Evolutionary conservation across 2,329 filamentous ascomycete species (phyloP), one percentile per base, ranked within the genome.

Genomic region (Fusarium nodosum): DNA sequence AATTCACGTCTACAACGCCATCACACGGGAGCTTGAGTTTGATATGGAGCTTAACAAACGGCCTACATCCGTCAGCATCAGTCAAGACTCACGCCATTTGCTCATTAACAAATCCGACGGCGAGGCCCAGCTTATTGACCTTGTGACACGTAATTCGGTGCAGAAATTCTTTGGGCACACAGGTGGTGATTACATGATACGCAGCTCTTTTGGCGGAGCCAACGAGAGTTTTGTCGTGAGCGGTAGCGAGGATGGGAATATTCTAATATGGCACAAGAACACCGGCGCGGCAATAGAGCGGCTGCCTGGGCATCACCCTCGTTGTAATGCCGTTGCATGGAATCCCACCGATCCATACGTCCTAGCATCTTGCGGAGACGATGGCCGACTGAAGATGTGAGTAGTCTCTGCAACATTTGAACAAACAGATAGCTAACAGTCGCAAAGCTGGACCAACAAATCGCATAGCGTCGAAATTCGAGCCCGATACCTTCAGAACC

Each of bases 321-420:
- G 93, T 34, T 95, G 96, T 69, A 98, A 97, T 77, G 88, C 93
- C 10, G 92, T 97, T 38, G 87, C 91, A 24, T 99, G 96, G 95
- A 96, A 95, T 74, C 94, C 96, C 2, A 85, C 82, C 13, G 88
- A 97, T 75, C 90, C 93, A 1, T 88, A 88, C 65, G 91, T 97
- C 83, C 93, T 97, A 79, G 96, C 94, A 18, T 95, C 94, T 15
- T 95, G 93, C 61, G 94, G 95, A 20, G 96, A 99, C 78, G 96
- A 98, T 76, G 85, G 86, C 56, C 90, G 87, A 77, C 90, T 98
- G 68, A 90, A 91, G 81, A 94, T 99, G 91, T 97, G 84, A 84
- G 92, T 83, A 33, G 33, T 18, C 16, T 30, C 36, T 34, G 12
- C 44, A 46, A 31, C 8, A 28, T 7, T 39, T 20, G n/a, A 22